Evolutionary conservation across 2,329 filamentous ascomycete species (phyloP), one percentile per base, ranked within the genome.

Genomic region (Stagonosporopsis vannaccii): DNA sequence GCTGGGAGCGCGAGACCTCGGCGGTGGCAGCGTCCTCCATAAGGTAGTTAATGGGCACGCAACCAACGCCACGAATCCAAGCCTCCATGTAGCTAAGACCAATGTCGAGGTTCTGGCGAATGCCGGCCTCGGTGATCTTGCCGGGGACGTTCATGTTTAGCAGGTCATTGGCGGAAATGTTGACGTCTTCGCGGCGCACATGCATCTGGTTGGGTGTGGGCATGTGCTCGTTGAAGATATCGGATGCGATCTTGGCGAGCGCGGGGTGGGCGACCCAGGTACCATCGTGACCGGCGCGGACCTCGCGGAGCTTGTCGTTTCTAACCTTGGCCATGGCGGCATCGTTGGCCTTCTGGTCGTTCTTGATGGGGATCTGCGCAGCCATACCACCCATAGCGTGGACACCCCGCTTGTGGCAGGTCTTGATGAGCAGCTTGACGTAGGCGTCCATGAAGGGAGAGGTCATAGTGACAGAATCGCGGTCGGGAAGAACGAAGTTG

Each of bases 311-410:
- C 85, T 99, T 99, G 80, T 99, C 95, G 54, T 91, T 90, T 60
- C 92, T 90, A 40, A 99, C 92, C 59, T 87, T 89, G 63, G 92
- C 91, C 93, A 98, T 97, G 65, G 94, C 94, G 75, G 88, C 89
- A 71, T 97, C 92, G 79, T 98, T 97, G 74, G 93, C 94, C 43
- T 85, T 87, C 67, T 88, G 86, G 79, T 98, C 90, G 75, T 95
- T 90, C 84, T 98, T 98, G 84, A 98, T 97, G 60, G 95, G 95
- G 73, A 99, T 99, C 80, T 98, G 95, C 35, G 95, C 95, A 3
- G 94, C 94, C 95, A 99, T 98, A 65, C 95, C 95, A 67, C 95
- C 86, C 95, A 98, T 98, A 63, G 95, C 95, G 79, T 98, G 95
- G n/a, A 98, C 95, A 51, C 93, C 92, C 68, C 95, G 89, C 76